phyloP scores from a whole-genome alignment of 306 rosid species.

The Hylodesmum podocarpum region DNA sequence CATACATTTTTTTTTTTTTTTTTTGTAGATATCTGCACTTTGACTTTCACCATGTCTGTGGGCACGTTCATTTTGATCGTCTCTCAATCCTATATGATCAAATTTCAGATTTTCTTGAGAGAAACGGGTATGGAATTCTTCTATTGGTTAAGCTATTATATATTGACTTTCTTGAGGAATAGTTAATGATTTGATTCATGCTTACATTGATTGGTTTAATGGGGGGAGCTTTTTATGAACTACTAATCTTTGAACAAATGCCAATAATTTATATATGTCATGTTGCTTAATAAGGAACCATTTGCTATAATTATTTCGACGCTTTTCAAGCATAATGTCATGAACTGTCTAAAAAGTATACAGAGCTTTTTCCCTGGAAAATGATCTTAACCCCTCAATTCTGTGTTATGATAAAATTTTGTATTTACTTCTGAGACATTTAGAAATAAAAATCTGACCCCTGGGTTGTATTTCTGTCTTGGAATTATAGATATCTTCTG shows the following conservation, averaged over 20 bases:
- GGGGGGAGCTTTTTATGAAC: conserved; percentile 19
- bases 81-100: conserved; percentile 88
- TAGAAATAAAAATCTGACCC: conserved; percentile 10
- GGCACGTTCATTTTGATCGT: conserved; percentile 93
- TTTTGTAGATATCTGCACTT: conserved; percentile 88
- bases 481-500: conserved; percentile 70
- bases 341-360: conserved; percentile 11
- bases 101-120: conserved; percentile 85
- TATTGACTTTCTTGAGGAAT: conserved; percentile 1
- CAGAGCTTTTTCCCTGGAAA: background rate
- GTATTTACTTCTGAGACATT: background rate
- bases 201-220: conserved; percentile 18
- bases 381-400: background rate
- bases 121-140: conserved; percentile 69
- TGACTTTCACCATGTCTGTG: conserved; percentile 92
- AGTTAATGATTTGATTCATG: conserved; percentile 20
- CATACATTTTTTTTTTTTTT: background rate
- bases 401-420: conserved; percentile 12
- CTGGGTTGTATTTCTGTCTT: conserved; percentile 24
- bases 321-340: conserved; percentile 12
- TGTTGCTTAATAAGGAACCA: conserved; percentile 23
- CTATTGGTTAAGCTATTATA: conserved; percentile 22
- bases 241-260: conserved; percentile 15
- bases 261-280: conserved; percentile 13
- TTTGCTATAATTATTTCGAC: conserved; percentile 6